Evolutionary conservation across 1,284 basidiomycete genomes (phyloP).

Genomic region (Cryptococcus wingfieldii): DNA sequence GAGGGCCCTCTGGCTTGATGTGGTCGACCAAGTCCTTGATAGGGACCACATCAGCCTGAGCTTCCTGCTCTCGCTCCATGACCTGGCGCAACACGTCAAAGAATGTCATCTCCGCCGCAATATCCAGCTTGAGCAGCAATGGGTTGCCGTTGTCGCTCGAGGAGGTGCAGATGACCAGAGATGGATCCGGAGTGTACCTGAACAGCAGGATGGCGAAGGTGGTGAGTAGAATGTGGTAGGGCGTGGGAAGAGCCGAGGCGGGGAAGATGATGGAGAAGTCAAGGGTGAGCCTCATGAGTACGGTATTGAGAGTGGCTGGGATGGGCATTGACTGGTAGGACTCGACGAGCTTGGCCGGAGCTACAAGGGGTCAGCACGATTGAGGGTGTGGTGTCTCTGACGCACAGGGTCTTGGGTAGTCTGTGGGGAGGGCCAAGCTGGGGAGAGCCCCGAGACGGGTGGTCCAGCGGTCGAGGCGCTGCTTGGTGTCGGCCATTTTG

Average conservation of each 20-base stretch:
- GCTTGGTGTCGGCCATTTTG: neutral
- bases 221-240: constrained; percentile 86
- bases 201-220: constrained; percentile 88
- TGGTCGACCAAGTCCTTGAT: constrained; percentile 73
- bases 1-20: constrained; percentile 60
- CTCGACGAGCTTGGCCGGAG: constrained; percentile 69
- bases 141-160: constrained; percentile 70
- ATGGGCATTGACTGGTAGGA: constrained; percentile 63
- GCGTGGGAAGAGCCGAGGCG: constrained; percentile 60
- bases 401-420: constrained; percentile 78
- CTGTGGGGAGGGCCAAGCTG: constrained; percentile 88
- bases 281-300: constrained; percentile 58
- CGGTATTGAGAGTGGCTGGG: constrained; percentile 51
- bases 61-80: constrained; percentile 70
- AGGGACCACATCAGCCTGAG: constrained; percentile 75
- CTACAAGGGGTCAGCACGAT: constrained; percentile 29
- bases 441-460: constrained; percentile 61
- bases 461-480: constrained; percentile 45
- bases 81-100: constrained; percentile 72
- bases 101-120: constrained; percentile 85
- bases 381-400: neutral
- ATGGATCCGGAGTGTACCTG: constrained; percentile 93
- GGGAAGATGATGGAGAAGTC: constrained; percentile 58
- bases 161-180: constrained; percentile 88
- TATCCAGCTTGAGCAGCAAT: constrained; percentile 74